Conservation (phyloP, 1,139 yeast species). For the Arxiozyma bovina region DNA sequence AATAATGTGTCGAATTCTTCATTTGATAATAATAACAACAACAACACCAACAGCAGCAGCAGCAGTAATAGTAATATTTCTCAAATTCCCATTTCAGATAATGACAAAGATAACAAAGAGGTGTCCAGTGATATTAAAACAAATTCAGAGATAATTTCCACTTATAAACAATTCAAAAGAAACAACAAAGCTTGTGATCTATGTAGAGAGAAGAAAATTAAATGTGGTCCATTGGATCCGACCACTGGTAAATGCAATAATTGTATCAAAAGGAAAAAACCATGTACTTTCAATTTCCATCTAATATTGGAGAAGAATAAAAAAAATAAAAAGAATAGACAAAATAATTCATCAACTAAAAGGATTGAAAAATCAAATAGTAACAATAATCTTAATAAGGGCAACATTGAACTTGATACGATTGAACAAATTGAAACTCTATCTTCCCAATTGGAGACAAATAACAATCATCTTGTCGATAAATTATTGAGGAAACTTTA, state of each 20-base stretch:
- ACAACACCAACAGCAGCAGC: too few relatives aligned
- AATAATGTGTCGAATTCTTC: background rate
- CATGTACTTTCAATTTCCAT: slow-evolving; percentile 20
- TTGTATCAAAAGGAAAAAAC: slow-evolving; percentile 21
- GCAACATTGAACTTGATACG: background rate
- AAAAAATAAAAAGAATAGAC: slow-evolving; percentile 1
- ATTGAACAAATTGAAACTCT: background rate
- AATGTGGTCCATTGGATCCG: slow-evolving; percentile 27
- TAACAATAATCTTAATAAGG: background rate
- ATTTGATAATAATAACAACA: too few relatives aligned
- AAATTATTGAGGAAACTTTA: slow-evolving; percentile 7
- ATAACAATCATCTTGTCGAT: background rate
- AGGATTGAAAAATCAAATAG: background rate
- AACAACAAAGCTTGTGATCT: slow-evolving; percentile 32
- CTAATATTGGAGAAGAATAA: slow-evolving; percentile 6
- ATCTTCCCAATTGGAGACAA: background rate
- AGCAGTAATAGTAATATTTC: too few relatives aligned
- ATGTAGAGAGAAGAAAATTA: slow-evolving; percentile 32
- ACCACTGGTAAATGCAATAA: slow-evolving; percentile 21
- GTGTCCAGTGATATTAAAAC: too few relatives aligned
- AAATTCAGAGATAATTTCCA: background rate
- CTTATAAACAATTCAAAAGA: slow-evolving; percentile 14
- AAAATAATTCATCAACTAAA: background rate
- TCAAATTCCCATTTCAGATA: too few relatives aligned
- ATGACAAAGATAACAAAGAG: too few relatives aligned